Evolutionary conservation across 2,329 filamentous ascomycete genomes (phyloP), one percentile per base, ranked within the genome.

Genomic region (Scorias spongiosa): DNA sequence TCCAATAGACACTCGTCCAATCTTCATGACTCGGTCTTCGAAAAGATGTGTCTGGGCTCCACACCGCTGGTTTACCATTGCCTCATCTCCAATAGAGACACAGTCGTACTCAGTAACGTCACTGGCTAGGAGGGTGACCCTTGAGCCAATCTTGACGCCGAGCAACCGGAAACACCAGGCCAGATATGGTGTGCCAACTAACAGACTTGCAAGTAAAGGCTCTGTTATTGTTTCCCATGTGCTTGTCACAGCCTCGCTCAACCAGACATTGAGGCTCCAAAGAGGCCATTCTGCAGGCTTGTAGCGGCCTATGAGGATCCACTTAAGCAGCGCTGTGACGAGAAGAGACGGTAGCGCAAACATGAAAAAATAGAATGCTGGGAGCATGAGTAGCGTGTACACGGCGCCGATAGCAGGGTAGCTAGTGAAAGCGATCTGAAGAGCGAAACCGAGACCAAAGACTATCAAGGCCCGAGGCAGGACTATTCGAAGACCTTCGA

Each of bases 401-500:
- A 54, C 48, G 10, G 52, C 52, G n/a, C 51, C 52, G 29, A 53
- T 52, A 34, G 41, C 40, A 17, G 10, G 12, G 43, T 54, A 54
- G 6, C 48, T 50, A 10, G 29, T 29, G 43, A 53, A 53, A 4
- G 46, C 46, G 29, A 52, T 42, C 32, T 54, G 50, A 9, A 54
- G 40, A 1, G 46, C 29, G 32, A 54, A 53, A 15, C 52, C 52
- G 10, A 54, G 45, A 5, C 49, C 51, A 34, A 54, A 54, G 38
- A 54, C 44, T n/a, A 54, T 51, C n/a, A 53, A 29, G 9, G 52
- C 52, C n/a, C 51, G 43, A n/a, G 52, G 52, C 1, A 52, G 29
- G n/a, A 54, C 46, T 37, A 54, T 53, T 7, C 52, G 52, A 8
- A 52, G 29, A 2, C 52, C 52, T 48, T 54, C 52, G 36, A 54